Conservation (phyloP, 495 filamentous ascomycete genomes). For the Hyaloscypha variabilis region DNA sequence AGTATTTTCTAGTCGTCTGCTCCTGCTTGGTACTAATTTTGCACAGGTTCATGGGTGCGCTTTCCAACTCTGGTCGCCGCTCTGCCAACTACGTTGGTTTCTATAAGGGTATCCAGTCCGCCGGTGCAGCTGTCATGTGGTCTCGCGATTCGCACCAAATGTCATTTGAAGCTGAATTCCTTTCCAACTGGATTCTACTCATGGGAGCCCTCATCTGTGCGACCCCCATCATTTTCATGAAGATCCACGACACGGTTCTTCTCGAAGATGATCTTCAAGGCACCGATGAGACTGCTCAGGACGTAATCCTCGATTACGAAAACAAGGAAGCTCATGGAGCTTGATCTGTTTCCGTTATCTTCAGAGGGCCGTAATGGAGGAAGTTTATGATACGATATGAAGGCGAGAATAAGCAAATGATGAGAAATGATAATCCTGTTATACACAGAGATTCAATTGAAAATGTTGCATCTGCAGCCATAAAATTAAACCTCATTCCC, state of each 20-base stretch:
- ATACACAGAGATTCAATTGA: background rate
- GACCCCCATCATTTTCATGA: constrained; percentile 76
- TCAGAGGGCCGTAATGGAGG: background rate
- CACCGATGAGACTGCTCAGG: constrained; percentile 75
- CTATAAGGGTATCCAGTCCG: constrained; percentile 97
- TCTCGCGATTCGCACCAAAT: constrained; percentile 66
- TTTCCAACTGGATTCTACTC: constrained; percentile 55
- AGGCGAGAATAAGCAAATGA: background rate
- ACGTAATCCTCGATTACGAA: constrained; percentile 49
- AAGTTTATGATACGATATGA: background rate
- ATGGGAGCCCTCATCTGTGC: constrained; percentile 72
- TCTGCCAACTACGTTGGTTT: constrained; percentile 92
- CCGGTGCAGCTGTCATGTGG: constrained; percentile 89
- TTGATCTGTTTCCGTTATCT: background rate
- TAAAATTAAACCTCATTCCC: background rate
- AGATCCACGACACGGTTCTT: constrained; percentile 71
- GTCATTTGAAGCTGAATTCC: constrained; percentile 57
- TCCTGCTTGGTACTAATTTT: constrained; percentile 15
- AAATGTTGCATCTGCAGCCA: background rate
- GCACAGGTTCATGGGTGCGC: constrained; percentile 84
- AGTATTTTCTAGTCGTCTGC: background rate
- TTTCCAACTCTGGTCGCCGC: constrained; percentile 89
- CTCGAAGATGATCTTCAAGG: constrained; percentile 82
- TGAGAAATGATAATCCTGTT: background rate
- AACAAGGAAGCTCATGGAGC: constrained; percentile 26